A percentile compares a stretch with the other conserved stretches of the same genome.
These are phyloP conservation scores for Santalum album DNA, from an alignment of 164 flowering plant genomes.

Conservation along the genomic window DNA sequence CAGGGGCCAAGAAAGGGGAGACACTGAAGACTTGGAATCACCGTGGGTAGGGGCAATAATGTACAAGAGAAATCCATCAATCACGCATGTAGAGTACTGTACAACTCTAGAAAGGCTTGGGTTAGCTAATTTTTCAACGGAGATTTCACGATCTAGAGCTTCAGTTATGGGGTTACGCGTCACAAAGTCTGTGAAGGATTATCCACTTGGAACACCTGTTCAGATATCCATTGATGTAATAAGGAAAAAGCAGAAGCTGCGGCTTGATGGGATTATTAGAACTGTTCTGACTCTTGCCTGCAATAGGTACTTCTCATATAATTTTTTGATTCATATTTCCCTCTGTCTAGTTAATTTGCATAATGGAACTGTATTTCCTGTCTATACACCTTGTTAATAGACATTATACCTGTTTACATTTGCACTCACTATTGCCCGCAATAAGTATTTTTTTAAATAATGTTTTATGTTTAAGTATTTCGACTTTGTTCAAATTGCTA, in stretches of 20 bases:
- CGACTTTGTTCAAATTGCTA: no score
- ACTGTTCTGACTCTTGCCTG: slow-evolving; percentile 77
- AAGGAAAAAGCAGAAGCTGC: slow-evolving; percentile 56
- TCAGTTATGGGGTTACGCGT: slow-evolving; percentile 73
- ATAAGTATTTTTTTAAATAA: no score
- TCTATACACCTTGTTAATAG: no score
- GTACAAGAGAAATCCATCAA: slow-evolving; percentile 56
- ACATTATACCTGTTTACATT: no score
- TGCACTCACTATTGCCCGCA: no score
- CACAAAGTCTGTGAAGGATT: slow-evolving; percentile 69
- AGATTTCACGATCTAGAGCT: slow-evolving; percentile 61
- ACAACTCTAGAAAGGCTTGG: slow-evolving; percentile 94
- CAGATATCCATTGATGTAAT: slow-evolving; percentile 73
- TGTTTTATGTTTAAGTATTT: no score
- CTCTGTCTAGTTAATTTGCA: no score
- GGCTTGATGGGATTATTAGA: slow-evolving; percentile 75
- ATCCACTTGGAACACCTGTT: slow-evolving; percentile 75
- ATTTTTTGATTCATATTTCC: no score
- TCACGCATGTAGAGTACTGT: slow-evolving; percentile 74
- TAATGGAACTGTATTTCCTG: no score
- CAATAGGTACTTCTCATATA: slow-evolving; percentile 41
- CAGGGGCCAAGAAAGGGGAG: slow-evolving; percentile 2
- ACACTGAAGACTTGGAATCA: slow-evolving; percentile 27
- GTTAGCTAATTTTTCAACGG: slow-evolving; percentile 52
- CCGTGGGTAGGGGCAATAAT: slow-evolving; percentile 95